These are phyloP conservation scores for Pythium aphanidermatum DNA, from an alignment of 352 stramenopile species.

Conservation along the genomic window DNA sequence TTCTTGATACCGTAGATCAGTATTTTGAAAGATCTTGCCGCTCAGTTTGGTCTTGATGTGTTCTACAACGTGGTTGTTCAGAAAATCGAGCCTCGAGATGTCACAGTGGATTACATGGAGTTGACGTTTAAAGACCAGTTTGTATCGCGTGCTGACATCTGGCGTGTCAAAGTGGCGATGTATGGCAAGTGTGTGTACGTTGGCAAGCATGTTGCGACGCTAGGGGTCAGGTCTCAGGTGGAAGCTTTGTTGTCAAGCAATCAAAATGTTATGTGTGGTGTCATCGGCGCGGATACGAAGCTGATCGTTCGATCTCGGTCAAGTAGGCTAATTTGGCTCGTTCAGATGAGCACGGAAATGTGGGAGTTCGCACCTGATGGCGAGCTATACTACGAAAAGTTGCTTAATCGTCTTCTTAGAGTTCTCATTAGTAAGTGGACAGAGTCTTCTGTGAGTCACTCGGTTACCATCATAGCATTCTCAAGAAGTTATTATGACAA, in stretches of 20 bases:
- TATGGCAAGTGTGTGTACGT: constrained; percentile 72
- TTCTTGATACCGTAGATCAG: constrained; percentile 35
- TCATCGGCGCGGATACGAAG: constrained; percentile 95
- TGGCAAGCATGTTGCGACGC: constrained; percentile 54
- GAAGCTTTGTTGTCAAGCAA: constrained; percentile 84
- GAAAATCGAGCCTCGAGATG: constrained; percentile 48
- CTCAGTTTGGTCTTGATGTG: constrained; percentile 64
- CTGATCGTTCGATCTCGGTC: constrained; percentile 94
- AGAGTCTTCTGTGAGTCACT: constrained; percentile 81
- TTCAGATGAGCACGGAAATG: constrained; percentile 96
- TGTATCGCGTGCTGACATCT: constrained; percentile 86
- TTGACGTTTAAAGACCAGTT: constrained; percentile 90
- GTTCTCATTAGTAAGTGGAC: constrained; percentile 84
- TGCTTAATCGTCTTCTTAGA: constrained; percentile 71
- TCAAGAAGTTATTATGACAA: constrained; percentile 83
- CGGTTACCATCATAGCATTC: constrained; percentile 91
- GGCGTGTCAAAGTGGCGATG: constrained; percentile 83
- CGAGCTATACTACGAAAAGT: constrained; percentile 90
- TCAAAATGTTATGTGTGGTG: constrained; percentile 76
- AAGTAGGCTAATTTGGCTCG: constrained; percentile 95
- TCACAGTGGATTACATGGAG: constrained; percentile 82
- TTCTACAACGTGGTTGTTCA: constrained; percentile 51
- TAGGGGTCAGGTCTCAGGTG: constrained; percentile 86
- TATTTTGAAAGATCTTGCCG: constrained; percentile 63
- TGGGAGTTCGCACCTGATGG: constrained; percentile 88